Conservation (phyloP, 176 grass and related monocot genomes). For the Puya raimondii region DNA sequence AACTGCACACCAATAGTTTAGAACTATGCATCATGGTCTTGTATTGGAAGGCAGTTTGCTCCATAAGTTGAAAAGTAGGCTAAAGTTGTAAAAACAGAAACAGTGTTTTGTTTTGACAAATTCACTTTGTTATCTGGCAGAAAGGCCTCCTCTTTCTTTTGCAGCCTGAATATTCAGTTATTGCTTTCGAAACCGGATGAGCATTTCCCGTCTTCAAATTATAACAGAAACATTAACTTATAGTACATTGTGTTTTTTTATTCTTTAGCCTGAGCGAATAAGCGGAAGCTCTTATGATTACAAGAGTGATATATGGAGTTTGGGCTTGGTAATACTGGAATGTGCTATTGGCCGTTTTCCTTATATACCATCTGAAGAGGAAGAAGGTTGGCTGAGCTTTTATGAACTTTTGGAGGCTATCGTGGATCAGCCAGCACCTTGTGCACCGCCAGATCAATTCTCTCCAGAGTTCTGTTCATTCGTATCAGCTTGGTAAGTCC, state of each 20-base stretch:
- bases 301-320: constrained; percentile 98
- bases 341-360: constrained; percentile 90
- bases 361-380: constrained; percentile 68
- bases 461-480: constrained; percentile 93
- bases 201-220: not conserved
- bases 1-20: too few relatives aligned
- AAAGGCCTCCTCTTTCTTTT: too few relatives aligned
- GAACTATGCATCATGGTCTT: too few relatives aligned
- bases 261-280: constrained; percentile 73
- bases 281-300: constrained; percentile 92
- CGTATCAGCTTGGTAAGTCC: constrained; percentile 67
- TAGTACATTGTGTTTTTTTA: constrained; percentile 21
- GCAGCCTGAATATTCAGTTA: not conserved
- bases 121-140: too few relatives aligned
- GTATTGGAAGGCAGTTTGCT: too few relatives aligned
- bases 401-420: constrained; percentile 96
- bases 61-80: too few relatives aligned
- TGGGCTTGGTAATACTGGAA: constrained; percentile 91
- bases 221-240: constrained; percentile 6
- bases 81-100: too few relatives aligned
- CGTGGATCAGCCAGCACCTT: constrained; percentile 89
- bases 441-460: constrained; percentile 79
- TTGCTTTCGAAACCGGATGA: not conserved
- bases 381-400: constrained; percentile 72
- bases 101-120: too few relatives aligned